Conservation (phyloP, 768 basidiomycete genomes). For the Saitozyma podzolica region DNA sequence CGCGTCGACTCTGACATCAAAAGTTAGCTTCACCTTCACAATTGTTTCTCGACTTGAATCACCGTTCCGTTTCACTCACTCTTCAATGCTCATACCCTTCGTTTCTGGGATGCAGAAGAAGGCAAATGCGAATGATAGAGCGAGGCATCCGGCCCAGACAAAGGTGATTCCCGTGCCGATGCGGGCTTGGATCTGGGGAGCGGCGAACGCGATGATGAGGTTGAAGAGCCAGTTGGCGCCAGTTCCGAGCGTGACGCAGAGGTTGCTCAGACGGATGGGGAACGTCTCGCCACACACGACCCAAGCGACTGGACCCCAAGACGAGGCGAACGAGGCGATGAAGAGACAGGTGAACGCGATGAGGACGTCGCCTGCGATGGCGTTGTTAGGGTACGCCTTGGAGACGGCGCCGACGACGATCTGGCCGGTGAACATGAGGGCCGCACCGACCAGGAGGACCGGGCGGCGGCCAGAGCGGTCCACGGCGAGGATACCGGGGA, state of each 20-base stretch:
- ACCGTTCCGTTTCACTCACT: slow-evolving; percentile 20
- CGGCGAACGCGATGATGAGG: slow-evolving; percentile 51
- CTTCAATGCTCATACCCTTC: slow-evolving; percentile 49
- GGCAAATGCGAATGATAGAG: slow-evolving; percentile 43
- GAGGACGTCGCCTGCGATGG: slow-evolving; percentile 48
- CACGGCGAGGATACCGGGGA: slow-evolving; percentile 74
- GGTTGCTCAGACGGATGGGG: slow-evolving; percentile 49
- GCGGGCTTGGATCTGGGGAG: slow-evolving; percentile 48
- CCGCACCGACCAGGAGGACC: slow-evolving; percentile 72
- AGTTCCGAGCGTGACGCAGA: slow-evolving; percentile 52
- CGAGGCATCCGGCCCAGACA: slow-evolving; percentile 50
- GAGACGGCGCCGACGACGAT: slow-evolving; percentile 59
- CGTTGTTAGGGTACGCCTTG: slow-evolving; percentile 42
- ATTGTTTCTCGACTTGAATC: background rate
- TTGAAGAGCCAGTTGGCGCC: slow-evolving; percentile 51
- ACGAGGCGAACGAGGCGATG: slow-evolving; percentile 49
- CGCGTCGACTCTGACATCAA: slow-evolving; percentile 38
- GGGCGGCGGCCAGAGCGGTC: slow-evolving; percentile 77
- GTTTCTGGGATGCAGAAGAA: slow-evolving; percentile 53
- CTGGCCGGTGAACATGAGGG: slow-evolving; percentile 79
- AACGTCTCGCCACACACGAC: slow-evolving; percentile 52
- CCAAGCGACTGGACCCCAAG: slow-evolving; percentile 52
- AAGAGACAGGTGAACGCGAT: slow-evolving; percentile 53
- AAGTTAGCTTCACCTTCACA: background rate
- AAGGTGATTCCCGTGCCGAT: slow-evolving; percentile 53